A percentile compares a stretch with the other conserved stretches of the same genome.
These are phyloP conservation scores for Grammothele lineata DNA, from an alignment of 768 basidiomycete genomes.

Conservation along the genomic window DNA sequence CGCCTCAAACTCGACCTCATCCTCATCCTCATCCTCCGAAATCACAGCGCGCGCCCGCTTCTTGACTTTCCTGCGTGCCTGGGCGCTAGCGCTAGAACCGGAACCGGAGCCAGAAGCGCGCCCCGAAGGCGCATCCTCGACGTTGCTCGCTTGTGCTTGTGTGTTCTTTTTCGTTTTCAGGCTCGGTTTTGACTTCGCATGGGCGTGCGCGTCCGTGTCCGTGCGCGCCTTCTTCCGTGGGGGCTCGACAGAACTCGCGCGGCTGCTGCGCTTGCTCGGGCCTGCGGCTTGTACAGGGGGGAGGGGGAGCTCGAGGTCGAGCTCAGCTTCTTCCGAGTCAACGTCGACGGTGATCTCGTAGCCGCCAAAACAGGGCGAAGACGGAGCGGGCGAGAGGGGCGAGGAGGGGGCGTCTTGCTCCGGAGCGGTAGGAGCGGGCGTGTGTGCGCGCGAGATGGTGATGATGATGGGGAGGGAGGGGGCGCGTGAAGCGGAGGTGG, in stretches of 20 bases:
- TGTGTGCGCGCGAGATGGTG: slow-evolving; percentile 2
- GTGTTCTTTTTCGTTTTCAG: no score
- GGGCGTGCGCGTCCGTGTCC: not conserved
- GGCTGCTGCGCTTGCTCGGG: not conserved
- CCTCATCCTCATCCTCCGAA: slow-evolving; percentile 16
- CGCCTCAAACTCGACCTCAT: no score
- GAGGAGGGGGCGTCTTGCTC: slow-evolving; percentile 8
- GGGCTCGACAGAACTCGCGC: not conserved
- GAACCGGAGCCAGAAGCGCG: no score
- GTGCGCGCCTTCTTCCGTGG: slow-evolving; percentile 8
- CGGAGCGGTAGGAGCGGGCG: not conserved
- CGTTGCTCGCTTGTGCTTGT: no score
- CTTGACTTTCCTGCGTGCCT: no score
- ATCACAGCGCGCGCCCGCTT: slow-evolving; percentile 2
- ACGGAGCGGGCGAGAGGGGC: slow-evolving; percentile 14
- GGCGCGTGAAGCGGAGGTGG: not conserved
- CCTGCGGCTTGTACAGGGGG: not conserved
- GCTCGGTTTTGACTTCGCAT: not conserved
- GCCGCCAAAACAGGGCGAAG: not conserved
- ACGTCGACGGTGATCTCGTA: not conserved
- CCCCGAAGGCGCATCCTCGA: no score
- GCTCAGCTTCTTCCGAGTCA: not conserved
- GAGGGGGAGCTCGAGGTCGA: not conserved
- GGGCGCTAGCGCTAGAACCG: no score
- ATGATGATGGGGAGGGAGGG: not conserved